Evolutionary conservation across 2,329 filamentous ascomycete genomes (phyloP).

Genomic region (Botryotinia globosa): DNA sequence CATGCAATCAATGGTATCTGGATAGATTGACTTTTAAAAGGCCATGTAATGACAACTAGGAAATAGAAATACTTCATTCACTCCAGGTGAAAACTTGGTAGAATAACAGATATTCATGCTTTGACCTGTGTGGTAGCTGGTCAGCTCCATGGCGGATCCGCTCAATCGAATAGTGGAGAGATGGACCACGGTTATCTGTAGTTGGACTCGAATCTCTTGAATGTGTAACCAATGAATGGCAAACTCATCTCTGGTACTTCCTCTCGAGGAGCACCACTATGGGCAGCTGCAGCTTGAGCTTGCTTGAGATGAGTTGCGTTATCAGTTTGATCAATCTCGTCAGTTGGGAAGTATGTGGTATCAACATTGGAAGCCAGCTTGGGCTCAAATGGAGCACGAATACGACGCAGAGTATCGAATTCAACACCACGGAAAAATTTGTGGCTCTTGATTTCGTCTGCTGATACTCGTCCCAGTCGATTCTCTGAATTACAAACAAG

Average conservation of each 20-base stretch:
- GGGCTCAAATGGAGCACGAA: conserved; percentile 94
- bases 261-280: conserved; percentile 52
- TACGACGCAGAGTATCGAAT: conserved; percentile 87
- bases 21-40: conserved; percentile 11
- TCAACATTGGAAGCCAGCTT: conserved; percentile 90
- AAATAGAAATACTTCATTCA: conserved; percentile 7
- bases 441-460: conserved; percentile 89
- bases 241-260: conserved; percentile 92
- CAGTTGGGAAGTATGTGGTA: conserved; percentile 97
- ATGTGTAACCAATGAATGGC: conserved; percentile 95
- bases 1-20: conserved; percentile 15
- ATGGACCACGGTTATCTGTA: conserved; percentile 48
- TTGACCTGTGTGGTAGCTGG: not conserved
- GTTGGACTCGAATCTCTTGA: conserved; percentile 88
- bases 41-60: not conserved
- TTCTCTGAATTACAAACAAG: conserved; percentile 93
- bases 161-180: conserved; percentile 17
- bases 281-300: conserved; percentile 62
- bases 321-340: conserved; percentile 96
- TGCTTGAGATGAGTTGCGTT: conserved; percentile 78
- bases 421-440: conserved; percentile 96
- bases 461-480: conserved; percentile 81
- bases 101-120: conserved; percentile 1
- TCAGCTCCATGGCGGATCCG: not conserved
- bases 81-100: conserved; percentile 1